phyloP scores from a whole-genome alignment of 495 filamentous ascomycete species.

The Podospora comata region DNA sequence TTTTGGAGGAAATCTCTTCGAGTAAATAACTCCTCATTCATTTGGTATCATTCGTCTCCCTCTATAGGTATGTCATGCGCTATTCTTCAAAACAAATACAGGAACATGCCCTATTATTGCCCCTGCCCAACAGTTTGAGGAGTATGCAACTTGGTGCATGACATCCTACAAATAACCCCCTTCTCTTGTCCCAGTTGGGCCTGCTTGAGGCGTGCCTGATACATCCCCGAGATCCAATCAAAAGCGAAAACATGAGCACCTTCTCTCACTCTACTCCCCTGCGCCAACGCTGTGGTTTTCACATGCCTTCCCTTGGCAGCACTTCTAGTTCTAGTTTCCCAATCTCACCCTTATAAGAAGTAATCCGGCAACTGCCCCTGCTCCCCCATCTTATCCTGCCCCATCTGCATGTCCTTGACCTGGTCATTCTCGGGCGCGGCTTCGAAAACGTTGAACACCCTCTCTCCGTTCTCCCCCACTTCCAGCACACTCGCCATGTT shows the following conservation, averaged over 20 bases:
- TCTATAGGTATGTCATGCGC: background rate
- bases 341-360: constrained; percentile 39
- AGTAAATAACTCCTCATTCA: background rate
- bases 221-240: background rate
- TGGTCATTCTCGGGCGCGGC: constrained; percentile 93
- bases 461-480: constrained; percentile 84
- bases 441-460: constrained; percentile 95
- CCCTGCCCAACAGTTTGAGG: no score
- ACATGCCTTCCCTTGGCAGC: no score
- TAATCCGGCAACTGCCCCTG: constrained; percentile 54
- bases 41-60: background rate
- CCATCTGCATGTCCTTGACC: constrained; percentile 76
- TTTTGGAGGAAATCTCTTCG: no score
- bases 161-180: no score
- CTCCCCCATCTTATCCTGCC: constrained; percentile 42
- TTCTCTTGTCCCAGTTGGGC: no score
- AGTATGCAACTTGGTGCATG: no score
- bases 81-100: background rate
- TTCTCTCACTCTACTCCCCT: background rate
- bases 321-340: background rate
- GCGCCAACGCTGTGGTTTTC: background rate
- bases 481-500: constrained; percentile 97
- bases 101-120: background rate
- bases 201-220: background rate
- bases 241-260: background rate